Conservation (phyloP, 2,329 filamentous ascomycete species). For the Rugonectria rugulosa region DNA sequence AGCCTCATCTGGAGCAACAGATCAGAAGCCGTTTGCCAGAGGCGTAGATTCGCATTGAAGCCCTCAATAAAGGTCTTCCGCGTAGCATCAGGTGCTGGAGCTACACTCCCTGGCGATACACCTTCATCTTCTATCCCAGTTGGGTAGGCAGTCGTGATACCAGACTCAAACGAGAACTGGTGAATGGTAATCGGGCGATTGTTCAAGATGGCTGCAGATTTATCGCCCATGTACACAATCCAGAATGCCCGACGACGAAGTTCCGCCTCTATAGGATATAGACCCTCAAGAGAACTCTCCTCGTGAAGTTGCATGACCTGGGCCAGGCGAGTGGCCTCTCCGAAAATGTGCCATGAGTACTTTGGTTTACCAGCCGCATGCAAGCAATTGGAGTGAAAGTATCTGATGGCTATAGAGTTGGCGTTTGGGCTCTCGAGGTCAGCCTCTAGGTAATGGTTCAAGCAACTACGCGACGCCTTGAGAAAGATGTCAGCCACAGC, state of each 20-base stretch:
- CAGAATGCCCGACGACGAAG: slow-evolving; percentile 47
- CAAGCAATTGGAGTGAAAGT: slow-evolving; percentile 55
- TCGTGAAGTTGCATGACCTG: slow-evolving; percentile 54
- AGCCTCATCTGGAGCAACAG: slow-evolving; percentile 47
- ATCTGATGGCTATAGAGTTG: slow-evolving; percentile 52
- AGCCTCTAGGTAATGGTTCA: slow-evolving; percentile 49
- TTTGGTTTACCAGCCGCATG: slow-evolving; percentile 52
- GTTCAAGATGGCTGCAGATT: slow-evolving; percentile 49
- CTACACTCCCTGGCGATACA: slow-evolving; percentile 24
- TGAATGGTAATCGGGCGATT: slow-evolving; percentile 53
- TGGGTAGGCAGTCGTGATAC: slow-evolving; percentile 48
- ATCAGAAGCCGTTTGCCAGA: slow-evolving; percentile 52
- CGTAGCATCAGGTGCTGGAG: slow-evolving; percentile 21
- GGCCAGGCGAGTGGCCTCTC: slow-evolving; percentile 50
- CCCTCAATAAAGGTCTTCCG: slow-evolving; percentile 45
- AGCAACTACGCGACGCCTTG: slow-evolving; percentile 47
- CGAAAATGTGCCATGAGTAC: slow-evolving; percentile 55
- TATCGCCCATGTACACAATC: slow-evolving; percentile 51
- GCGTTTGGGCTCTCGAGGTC: slow-evolving; percentile 52
- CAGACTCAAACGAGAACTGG: slow-evolving; percentile 50
- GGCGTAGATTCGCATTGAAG: slow-evolving; percentile 51
- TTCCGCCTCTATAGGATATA: slow-evolving; percentile 49
- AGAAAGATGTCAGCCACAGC: slow-evolving; percentile 48
- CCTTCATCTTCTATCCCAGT: slow-evolving; percentile 41
- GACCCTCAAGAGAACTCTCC: slow-evolving; percentile 46